Percentiles rank a stretch among this genome's conserved stretches.
These are phyloP conservation scores for Penicillium sp. DNA, from an alignment of 2,329 filamentous ascomycete species.

Conservation along the genomic window DNA sequence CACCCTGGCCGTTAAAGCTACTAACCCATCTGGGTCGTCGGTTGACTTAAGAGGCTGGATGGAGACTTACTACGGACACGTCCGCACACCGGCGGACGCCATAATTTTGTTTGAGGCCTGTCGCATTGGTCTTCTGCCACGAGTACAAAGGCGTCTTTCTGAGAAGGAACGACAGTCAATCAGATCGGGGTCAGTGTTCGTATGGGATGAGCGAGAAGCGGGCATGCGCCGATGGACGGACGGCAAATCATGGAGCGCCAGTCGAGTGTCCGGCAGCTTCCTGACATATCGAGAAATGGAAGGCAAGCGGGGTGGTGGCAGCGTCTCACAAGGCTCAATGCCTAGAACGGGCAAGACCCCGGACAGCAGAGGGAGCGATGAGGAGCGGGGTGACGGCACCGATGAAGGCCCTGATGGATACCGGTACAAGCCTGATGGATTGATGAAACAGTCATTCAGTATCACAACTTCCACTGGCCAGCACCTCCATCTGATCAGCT, in stretches of 20 bases:
- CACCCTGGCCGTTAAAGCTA: slow-evolving; percentile 13
- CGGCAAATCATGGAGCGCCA: slow-evolving; percentile 98
- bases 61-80: slow-evolving; percentile 96
- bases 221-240: slow-evolving; percentile 99
- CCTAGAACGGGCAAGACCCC: slow-evolving; percentile 72
- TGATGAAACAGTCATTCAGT: slow-evolving; percentile 99
- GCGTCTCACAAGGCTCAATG: slow-evolving; percentile 61
- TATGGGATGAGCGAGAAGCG: slow-evolving; percentile 99
- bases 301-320: slow-evolving; percentile 82
- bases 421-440: slow-evolving; percentile 89
- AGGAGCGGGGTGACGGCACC: slow-evolving; percentile 68
- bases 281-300: slow-evolving; percentile 98
- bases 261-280: slow-evolving; percentile 95
- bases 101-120: slow-evolving; percentile 99
- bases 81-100: slow-evolving; percentile 92
- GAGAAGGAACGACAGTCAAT: slow-evolving; percentile 98
- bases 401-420: slow-evolving; percentile 83
- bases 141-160: slow-evolving; percentile 88
- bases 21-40: slow-evolving; percentile 14
- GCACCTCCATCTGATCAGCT: slow-evolving; percentile 96
- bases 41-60: slow-evolving; percentile 53
- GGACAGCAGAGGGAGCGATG: slow-evolving; percentile 77
- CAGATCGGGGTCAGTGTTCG: slow-evolving; percentile 93
- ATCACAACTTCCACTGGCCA: slow-evolving; percentile 90
- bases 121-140: slow-evolving; percentile 80